Base-by-base conservation (phyloP, 2,329 filamentous ascomycete species). In the Penicillium oxalicum region DNA sequence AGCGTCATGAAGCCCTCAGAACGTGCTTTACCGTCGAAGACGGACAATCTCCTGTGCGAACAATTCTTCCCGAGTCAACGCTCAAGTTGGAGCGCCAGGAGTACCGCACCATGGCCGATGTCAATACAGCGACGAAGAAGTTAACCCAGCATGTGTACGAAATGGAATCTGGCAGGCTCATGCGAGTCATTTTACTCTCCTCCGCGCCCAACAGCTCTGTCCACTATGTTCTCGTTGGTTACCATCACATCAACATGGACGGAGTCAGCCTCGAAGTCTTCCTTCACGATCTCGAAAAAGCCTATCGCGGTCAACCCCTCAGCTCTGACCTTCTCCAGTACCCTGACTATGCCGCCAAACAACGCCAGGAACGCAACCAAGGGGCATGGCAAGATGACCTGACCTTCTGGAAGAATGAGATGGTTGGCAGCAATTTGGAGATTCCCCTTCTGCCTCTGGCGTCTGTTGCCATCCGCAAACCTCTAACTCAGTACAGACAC, bases 181-280 rank as follows among this genome's bases (percentile, higher is more conserved):
- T 37, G 7, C 8, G n/a, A 12, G n/a, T 37, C 12, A n/a, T 37
- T 13, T 12, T 37, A 24, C 35, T 37, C 6, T 11, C 35, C 7
- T 13, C n/a, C 7, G 2, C 12, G n/a, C 18, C 35, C 7, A n/a
- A n/a, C n/a, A n/a, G n/a, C n/a, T 24, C 9, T 9, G 3, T 6
- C 2, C 44, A 47, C n/a, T 29, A 18, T 4, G n/a, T 51, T 4
- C 8, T 51, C 6, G 2, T 51, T 11, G 38, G 41, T 12, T 48
- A 46, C 35, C 53, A 58, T 25, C 53, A 58, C 33, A 58, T 58
- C 25, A 40, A 46, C 45, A 53, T 53, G 47, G 53, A 55, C 33
- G 51, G 51, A 4, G 28, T 45, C 13, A 53, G 53, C 36, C 48
- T 41, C 32, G 9, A 34, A 4, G 25, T 46, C 5, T 35, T 53